Evolutionary conservation across 495 filamentous ascomycete genomes (phyloP), one percentile per base, ranked within the genome.

Genomic region (Talaromyces wortmannii): DNA sequence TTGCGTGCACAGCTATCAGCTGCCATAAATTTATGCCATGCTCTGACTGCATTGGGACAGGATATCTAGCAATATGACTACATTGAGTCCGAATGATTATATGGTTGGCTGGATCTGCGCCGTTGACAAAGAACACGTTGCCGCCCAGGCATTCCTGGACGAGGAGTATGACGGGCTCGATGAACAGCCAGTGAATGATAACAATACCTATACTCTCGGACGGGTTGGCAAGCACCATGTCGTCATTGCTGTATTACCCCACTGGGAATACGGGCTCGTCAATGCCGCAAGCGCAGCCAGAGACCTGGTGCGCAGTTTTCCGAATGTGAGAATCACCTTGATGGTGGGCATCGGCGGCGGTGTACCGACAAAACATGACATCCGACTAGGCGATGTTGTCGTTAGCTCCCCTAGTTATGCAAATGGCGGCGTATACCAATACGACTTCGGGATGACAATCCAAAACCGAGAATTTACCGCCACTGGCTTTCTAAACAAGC

Each of bases 291-390:
- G 47, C 15, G 63, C 67, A 29, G 63, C 69, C 30, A 63, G 48
- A 31, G 49, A 72, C 23, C 66, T 78, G 72, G 31, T 58, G 2
- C 56, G 57, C 36, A 68, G 48, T 15, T 77, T 76, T 50, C 59
- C 58, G 0, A 58, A 58, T 6, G 55, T 77, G 12, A 63, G 66
- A 45, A 61, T 75, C 43, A 63, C 60, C 10, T 61, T 75, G 30
- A 69, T 75, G 61, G 71, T 75, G 12, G 71, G 70, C 31, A 67
- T 73, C 29, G 70, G 63, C 18, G 69, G 70, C 30, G 69, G 70
- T 18, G 60, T 59, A 23, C 69, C 68, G 42, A 44, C 16, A 31
- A 53, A 61, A 18, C 48, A 52, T 23, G 62, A 70, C 51, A 52
- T 65, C 15, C 60, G 61, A 11, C 58, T 71, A 11, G 70, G 70